Percentiles rank a stretch among this genome's conserved stretches.
These are phyloP conservation scores for Citrus maxima DNA, from an alignment of 345 rosid genomes.

Conservation along the genomic window DNA sequence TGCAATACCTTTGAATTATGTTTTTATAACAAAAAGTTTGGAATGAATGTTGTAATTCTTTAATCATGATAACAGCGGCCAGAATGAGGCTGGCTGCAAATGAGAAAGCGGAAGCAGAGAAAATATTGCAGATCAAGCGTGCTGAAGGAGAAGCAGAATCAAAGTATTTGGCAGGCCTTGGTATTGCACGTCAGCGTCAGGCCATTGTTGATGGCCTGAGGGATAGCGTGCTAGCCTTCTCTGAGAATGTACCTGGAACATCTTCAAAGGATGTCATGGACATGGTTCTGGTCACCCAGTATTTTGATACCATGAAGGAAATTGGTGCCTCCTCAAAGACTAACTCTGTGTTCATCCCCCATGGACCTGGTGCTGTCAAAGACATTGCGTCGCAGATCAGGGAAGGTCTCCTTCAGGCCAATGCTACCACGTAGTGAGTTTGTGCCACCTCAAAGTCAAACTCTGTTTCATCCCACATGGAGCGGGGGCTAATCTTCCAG, in stretches of 20 bases:
- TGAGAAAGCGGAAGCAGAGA: conserved; percentile 71
- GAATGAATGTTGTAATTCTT: background rate
- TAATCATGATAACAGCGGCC: conserved; percentile 33
- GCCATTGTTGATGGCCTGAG: conserved; percentile 72
- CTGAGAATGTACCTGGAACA: conserved; percentile 69
- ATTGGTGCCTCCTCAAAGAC: conserved; percentile 65
- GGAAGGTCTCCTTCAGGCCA: conserved; percentile 70
- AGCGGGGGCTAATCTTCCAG: background rate
- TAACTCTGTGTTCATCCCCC: conserved; percentile 66
- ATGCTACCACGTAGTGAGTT: conserved; percentile 18
- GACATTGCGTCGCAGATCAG: conserved; percentile 65
- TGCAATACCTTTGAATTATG: background rate
- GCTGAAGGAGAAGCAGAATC: conserved; percentile 73
- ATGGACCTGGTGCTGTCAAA: conserved; percentile 69
- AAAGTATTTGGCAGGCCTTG: conserved; percentile 55
- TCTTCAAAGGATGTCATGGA: conserved; percentile 75
- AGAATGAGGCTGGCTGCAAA: conserved; percentile 61
- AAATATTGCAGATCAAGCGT: conserved; percentile 63
- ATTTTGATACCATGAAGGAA: conserved; percentile 76
- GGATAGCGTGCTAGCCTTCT: conserved; percentile 59
- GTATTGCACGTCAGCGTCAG: conserved; percentile 65
- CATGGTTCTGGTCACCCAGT: conserved; percentile 76
- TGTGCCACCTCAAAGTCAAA: background rate
- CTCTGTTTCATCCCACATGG: background rate
- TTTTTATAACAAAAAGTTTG: background rate